Percentiles rank a stretch among this genome's conserved stretches.
Conservation (phyloP, 2,329 filamentous ascomycete species). For the Botrytis medusae region DNA sequence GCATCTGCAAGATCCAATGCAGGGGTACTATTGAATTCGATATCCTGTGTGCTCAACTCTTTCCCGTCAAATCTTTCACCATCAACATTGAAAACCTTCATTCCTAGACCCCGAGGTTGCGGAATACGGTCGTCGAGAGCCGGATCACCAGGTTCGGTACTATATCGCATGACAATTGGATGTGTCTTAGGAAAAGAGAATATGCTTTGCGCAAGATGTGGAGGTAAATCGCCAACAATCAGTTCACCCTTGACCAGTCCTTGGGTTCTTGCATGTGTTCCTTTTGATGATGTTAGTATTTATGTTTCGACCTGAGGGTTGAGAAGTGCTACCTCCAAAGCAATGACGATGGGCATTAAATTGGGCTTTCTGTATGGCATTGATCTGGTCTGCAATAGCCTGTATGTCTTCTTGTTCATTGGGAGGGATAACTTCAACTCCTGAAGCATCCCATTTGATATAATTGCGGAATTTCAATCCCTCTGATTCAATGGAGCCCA, state of each 20-base stretch:
- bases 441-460: slow-evolving; percentile 44
- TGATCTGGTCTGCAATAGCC: slow-evolving; percentile 48
- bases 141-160: slow-evolving; percentile 43
- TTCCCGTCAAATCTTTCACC: slow-evolving; percentile 46
- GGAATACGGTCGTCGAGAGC: slow-evolving; percentile 46
- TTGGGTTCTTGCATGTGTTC: slow-evolving; percentile 50
- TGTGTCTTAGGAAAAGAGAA: slow-evolving; percentile 40
- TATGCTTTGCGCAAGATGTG: slow-evolving; percentile 46
- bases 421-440: slow-evolving; percentile 44
- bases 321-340: slow-evolving; percentile 33
- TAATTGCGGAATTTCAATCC: slow-evolving; percentile 37
- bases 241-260: slow-evolving; percentile 50
- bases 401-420: slow-evolving; percentile 47
- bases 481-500: slow-evolving; percentile 13
- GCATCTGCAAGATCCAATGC: slow-evolving; percentile 49
- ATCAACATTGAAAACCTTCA: slow-evolving; percentile 51
- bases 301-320: neutral
- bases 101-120: slow-evolving; percentile 48
- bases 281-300: slow-evolving; percentile 23
- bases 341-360: slow-evolving; percentile 45
- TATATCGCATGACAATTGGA: slow-evolving; percentile 42
- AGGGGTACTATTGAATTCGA: slow-evolving; percentile 51
- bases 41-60: slow-evolving; percentile 41
- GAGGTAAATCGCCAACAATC: slow-evolving; percentile 45
- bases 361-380: slow-evolving; percentile 46